These are phyloP conservation scores for Vararia minispora DNA, from an alignment of 768 basidiomycete genomes.

Conservation along the genomic window DNA sequence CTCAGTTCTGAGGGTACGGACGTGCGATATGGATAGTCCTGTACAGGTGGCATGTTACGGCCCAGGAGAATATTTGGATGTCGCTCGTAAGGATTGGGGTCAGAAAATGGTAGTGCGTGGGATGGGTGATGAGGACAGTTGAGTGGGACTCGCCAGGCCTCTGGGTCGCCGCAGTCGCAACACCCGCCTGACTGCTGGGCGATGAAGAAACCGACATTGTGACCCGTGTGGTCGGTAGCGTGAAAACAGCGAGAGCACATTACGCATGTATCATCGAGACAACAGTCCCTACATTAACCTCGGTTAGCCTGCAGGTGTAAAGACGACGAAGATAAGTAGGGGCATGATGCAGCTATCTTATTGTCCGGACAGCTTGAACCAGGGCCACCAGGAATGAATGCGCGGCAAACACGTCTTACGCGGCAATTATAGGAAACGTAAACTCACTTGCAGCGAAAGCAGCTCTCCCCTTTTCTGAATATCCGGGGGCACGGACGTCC, in stretches of 20 bases:
- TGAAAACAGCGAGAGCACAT: slow-evolving; percentile 87
- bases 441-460: slow-evolving; percentile 88
- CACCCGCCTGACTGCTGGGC: slow-evolving; percentile 87
- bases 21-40: slow-evolving; percentile 45
- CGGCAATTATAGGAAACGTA: background rate
- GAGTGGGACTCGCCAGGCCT: slow-evolving; percentile 69
- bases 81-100: slow-evolving; percentile 18
- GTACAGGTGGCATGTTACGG: slow-evolving; percentile 47
- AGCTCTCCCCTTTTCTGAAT: slow-evolving; percentile 85
- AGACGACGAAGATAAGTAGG: slow-evolving; percentile 1
- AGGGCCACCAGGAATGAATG: background rate
- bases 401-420: no score
- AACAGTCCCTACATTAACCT: slow-evolving; percentile 85
- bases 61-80: slow-evolving; percentile 16
- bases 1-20: slow-evolving; percentile 53
- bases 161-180: slow-evolving; percentile 90
- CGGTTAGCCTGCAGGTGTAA: background rate
- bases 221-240: slow-evolving; percentile 72
- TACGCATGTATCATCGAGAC: slow-evolving; percentile 81
- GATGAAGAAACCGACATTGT: slow-evolving; percentile 91
- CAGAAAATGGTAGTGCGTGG: slow-evolving; percentile 18
- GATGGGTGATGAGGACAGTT: slow-evolving; percentile 71
- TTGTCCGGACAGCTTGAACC: no score
- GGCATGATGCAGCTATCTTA: background rate
- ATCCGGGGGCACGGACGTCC: slow-evolving; percentile 76